phyloP scores from a whole-genome alignment of 768 basidiomycete genomes.

The Russula lepida region DNA sequence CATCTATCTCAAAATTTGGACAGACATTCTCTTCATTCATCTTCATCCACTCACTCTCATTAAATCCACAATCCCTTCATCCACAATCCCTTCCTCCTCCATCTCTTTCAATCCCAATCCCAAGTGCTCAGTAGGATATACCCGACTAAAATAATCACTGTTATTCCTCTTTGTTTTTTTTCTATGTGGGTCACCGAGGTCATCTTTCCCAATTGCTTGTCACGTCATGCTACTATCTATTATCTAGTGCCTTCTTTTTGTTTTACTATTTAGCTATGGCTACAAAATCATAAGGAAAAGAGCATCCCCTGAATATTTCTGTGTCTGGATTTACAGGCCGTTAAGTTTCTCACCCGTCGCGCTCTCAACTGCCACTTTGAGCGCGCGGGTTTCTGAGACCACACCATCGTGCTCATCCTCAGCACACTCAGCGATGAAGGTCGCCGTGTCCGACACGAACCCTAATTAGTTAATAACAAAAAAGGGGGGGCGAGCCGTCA shows the following conservation, averaged over 20 bases:
- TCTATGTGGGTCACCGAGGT: background rate
- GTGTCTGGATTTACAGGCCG: background rate
- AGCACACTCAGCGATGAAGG: constrained; percentile 79
- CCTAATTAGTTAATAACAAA: constrained; percentile 32
- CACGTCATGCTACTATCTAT: constrained; percentile 13
- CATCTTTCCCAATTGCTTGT: constrained; percentile 4
- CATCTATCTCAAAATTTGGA: background rate
- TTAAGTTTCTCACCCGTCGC: constrained; percentile 42
- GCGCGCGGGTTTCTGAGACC: constrained; percentile 54
- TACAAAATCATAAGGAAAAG: background rate
- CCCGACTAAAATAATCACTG: background rate
- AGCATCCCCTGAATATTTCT: background rate
- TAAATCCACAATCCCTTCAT: background rate
- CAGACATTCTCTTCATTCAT: too few relatives aligned
- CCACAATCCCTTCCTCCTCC: too few relatives aligned
- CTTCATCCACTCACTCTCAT: background rate
- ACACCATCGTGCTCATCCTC: constrained; percentile 87
- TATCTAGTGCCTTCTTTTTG: background rate
- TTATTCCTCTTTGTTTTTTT: background rate
- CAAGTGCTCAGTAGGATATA: background rate
- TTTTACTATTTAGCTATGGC: background rate
- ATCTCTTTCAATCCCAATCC: too few relatives aligned
- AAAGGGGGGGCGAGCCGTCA: background rate
- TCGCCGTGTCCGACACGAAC: constrained; percentile 71
- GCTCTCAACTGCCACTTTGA: constrained; percentile 65